Evolutionary conservation across 768 basidiomycete species (phyloP).

Genomic region (Psilocybe subaeruginosa): DNA sequence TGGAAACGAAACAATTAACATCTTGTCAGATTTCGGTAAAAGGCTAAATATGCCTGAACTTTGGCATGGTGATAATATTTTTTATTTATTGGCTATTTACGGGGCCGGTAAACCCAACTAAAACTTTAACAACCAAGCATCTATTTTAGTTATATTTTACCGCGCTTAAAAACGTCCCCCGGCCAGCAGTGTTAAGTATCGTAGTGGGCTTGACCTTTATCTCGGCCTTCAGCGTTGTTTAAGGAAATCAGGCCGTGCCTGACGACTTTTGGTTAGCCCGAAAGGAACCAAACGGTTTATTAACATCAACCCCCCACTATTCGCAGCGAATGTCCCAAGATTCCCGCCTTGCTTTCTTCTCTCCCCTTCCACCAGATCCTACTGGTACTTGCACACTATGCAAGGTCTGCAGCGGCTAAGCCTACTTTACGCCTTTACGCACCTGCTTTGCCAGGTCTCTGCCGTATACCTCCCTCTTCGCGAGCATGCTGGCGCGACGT

Average conservation of each 20-base stretch:
- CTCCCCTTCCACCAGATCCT: neutral
- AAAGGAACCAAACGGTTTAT: neutral
- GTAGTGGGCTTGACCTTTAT: neutral
- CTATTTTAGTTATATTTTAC: too few species aligned
- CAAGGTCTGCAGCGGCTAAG: neutral
- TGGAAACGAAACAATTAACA: too few species aligned
- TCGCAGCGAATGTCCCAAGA: neutral
- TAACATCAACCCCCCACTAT: neutral
- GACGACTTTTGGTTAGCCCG: neutral
- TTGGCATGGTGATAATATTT: too few species aligned
- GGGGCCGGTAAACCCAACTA: too few species aligned
- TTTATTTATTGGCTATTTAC: too few species aligned
- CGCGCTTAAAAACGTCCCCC: too few species aligned
- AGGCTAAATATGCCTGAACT: too few species aligned
- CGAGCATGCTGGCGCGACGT: conserved; percentile 49
- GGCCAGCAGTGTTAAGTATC: too few species aligned
- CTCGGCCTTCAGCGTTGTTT: neutral
- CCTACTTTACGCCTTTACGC: neutral
- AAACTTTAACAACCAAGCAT: too few species aligned
- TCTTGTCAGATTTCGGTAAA: too few species aligned
- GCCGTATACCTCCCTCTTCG: conserved; percentile 38
- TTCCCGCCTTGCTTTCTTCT: neutral
- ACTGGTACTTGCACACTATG: neutral
- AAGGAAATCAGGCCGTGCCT: neutral
- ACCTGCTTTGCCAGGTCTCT: conserved; percentile 4